Percentiles rank a stretch among this genome's conserved stretches.
Evolutionary conservation across 306 rosid species (phyloP).

Genomic region (Cucumis cinereus): DNA sequence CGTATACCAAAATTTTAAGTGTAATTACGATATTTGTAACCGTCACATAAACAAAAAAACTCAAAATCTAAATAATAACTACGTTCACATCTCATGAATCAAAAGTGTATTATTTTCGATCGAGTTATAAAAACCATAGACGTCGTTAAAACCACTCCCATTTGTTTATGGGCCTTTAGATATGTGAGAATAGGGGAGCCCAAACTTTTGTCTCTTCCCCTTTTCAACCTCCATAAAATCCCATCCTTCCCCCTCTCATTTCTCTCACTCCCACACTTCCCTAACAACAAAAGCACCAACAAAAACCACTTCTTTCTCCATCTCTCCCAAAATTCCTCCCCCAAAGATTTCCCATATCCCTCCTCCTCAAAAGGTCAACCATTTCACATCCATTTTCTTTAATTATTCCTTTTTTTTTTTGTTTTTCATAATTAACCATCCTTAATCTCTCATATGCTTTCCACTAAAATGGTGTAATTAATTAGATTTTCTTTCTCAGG

Average conservation of each 20-base stretch:
- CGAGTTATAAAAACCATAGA: too few species aligned
- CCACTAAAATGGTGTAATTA: neutral
- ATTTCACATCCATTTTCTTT: neutral
- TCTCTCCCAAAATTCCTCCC: neutral
- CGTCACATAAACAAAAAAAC: too few species aligned
- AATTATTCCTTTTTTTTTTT: neutral
- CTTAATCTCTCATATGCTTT: neutral
- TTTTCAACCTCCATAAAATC: constrained; percentile 9
- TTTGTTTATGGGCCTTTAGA: neutral
- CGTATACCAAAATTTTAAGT: too few species aligned
- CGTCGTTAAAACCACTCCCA: too few species aligned
- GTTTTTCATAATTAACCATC: neutral
- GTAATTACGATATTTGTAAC: too few species aligned
- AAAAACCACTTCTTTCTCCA: neutral
- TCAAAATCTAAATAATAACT: too few species aligned
- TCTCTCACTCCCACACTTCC: neutral
- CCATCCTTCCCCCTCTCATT: neutral
- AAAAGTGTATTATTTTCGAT: too few species aligned
- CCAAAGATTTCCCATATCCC: neutral
- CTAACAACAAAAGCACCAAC: neutral
- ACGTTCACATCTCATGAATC: too few species aligned
- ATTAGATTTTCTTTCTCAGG: neutral
- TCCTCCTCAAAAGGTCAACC: neutral
- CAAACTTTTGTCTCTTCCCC: neutral
- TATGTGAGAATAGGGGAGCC: neutral